Conservation (phyloP, 345 rosid species). For the Salix brachista region DNA sequence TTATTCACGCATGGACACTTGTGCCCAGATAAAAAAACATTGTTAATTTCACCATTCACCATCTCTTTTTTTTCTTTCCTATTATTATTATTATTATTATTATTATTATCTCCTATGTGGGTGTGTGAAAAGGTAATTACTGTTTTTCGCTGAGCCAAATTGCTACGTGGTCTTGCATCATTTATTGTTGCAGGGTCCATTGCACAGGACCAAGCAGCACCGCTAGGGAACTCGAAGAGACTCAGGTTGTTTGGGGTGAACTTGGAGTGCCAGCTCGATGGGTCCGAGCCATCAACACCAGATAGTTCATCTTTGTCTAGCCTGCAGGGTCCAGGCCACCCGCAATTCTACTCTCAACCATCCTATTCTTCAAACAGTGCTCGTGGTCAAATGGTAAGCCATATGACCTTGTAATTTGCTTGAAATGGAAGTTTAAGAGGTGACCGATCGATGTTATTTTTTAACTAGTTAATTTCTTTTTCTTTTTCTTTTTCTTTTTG, state of each 20-base stretch:
- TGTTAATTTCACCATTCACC: not conserved
- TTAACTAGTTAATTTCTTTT: not conserved
- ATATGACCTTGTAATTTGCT: not conserved
- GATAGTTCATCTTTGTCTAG: conserved; percentile 45
- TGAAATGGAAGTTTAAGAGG: not conserved
- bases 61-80: not conserved
- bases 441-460: conserved; percentile 6
- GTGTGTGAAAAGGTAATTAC: not conserved
- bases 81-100: too few species aligned
- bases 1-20: not conserved
- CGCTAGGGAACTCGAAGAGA: conserved; percentile 53
- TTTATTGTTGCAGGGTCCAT: conserved; percentile 22
- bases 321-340: conserved; percentile 33
- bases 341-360: conserved; percentile 26
- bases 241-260: conserved; percentile 86
- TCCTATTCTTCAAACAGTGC: conserved; percentile 29
- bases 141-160: not conserved
- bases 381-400: conserved; percentile 42
- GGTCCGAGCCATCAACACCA: conserved; percentile 57
- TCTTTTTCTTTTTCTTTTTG: not conserved
- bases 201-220: conserved; percentile 33
- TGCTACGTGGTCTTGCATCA: not conserved
- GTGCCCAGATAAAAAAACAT: not conserved
- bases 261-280: conserved; percentile 73
- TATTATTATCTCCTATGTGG: not conserved